Conservation (phyloP, 1,284 basidiomycete genomes). For the Meripilus lineatus region DNA sequence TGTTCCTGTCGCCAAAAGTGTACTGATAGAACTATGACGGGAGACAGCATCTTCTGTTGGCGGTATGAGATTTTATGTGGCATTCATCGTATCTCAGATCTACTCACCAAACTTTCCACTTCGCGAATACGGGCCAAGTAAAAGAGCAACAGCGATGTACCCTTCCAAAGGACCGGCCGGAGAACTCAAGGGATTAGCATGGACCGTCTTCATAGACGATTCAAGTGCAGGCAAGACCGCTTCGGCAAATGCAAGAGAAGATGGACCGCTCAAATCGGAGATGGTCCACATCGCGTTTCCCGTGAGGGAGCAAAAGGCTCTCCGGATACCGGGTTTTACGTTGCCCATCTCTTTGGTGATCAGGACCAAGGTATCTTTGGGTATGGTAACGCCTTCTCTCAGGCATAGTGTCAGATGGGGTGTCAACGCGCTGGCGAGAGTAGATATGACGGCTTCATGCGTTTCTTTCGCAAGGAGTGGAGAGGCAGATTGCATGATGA, state of each 20-base stretch:
- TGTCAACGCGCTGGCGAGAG: constrained; percentile 51
- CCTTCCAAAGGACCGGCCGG: constrained; percentile 75
- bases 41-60: constrained; percentile 32
- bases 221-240: constrained; percentile 62
- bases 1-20: constrained; percentile 38
- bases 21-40: constrained; percentile 39
- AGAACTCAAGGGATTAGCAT: constrained; percentile 52
- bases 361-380: constrained; percentile 39
- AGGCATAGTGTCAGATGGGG: constrained; percentile 58
- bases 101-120: constrained; percentile 50
- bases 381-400: constrained; percentile 34
- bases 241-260: constrained; percentile 44
- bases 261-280: constrained; percentile 31
- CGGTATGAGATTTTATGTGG: constrained; percentile 7
- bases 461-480: constrained; percentile 76
- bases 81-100: constrained; percentile 3
- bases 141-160: constrained; percentile 69
- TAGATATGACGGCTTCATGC: constrained; percentile 56
- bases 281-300: constrained; percentile 34
- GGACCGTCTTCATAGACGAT: constrained; percentile 59
- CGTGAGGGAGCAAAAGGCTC: constrained; percentile 31
- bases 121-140: constrained; percentile 57
- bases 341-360: constrained; percentile 70
- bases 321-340: constrained; percentile 32
- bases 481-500: constrained; percentile 50